Evolutionary conservation across 2,329 filamentous ascomycete species (phyloP).

Genomic region (Cladorrhinum sp.): DNA sequence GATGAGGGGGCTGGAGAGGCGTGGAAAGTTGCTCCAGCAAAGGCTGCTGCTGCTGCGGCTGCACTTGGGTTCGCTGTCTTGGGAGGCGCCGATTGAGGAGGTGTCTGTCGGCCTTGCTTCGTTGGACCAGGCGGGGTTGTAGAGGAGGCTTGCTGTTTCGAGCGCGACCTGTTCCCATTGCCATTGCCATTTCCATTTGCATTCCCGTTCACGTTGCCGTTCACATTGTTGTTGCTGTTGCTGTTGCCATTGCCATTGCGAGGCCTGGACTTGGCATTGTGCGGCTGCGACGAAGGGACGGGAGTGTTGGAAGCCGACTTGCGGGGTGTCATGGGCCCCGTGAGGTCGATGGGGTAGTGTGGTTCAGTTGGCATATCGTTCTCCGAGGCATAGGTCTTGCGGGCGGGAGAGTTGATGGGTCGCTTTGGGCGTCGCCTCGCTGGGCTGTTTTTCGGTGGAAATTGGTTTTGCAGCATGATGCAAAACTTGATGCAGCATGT

Average conservation of each 20-base stretch:
- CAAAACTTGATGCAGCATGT: neutral
- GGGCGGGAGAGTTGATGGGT: slow-evolving; percentile 37
- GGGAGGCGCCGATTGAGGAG: slow-evolving; percentile 41
- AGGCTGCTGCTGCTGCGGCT: slow-evolving; percentile 64
- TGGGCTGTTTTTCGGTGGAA: slow-evolving; percentile 32
- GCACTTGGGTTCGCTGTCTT: slow-evolving; percentile 45
- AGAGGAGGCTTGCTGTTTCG: slow-evolving; percentile 29
- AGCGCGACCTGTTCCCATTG: slow-evolving; percentile 27
- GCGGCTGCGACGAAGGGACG: slow-evolving; percentile 30
- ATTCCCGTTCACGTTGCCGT: no score
- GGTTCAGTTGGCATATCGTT: slow-evolving; percentile 46
- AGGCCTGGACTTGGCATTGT: slow-evolving; percentile 33
- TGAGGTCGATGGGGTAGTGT: slow-evolving; percentile 35
- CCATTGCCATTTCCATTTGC: neutral
- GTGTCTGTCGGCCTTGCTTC: slow-evolving; percentile 43
- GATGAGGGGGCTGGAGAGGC: slow-evolving; percentile 88
- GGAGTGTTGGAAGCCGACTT: slow-evolving; percentile 40
- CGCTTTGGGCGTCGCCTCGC: slow-evolving; percentile 41
- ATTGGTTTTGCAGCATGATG: slow-evolving; percentile 35
- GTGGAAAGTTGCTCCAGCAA: slow-evolving; percentile 92
- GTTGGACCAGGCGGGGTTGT: slow-evolving; percentile 41
- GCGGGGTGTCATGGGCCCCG: slow-evolving; percentile 44
- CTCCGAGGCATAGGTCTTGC: slow-evolving; percentile 59
- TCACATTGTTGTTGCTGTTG: neutral
- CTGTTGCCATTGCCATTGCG: slow-evolving; percentile 23